Evolutionary conservation across 257 asterid genomes (phyloP).

Genomic region (Nicotiana paniculata): DNA sequence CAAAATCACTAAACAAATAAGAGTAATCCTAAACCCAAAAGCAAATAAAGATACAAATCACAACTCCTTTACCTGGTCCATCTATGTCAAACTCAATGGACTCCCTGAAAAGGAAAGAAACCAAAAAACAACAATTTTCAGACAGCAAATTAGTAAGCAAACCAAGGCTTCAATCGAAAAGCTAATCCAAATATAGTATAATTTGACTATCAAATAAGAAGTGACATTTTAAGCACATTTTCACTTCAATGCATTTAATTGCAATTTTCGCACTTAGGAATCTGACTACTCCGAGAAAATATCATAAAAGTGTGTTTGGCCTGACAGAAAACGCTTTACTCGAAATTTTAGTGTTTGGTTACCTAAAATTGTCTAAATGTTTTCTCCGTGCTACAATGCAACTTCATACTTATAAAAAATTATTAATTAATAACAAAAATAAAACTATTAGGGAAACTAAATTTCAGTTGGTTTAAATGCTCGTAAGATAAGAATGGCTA

Average conservation of each 20-base stretch:
- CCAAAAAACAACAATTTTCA: neutral
- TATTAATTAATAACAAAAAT: neutral
- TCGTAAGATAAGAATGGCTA: neutral
- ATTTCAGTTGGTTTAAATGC: neutral
- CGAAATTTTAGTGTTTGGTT: neutral
- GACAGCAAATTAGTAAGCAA: neutral
- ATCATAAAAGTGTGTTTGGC: too few species aligned
- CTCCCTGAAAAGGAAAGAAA: conserved; percentile 15
- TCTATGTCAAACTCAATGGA: conserved; percentile 26
- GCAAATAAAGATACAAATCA: neutral
- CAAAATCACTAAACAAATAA: conserved; percentile 13
- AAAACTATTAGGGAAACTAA: neutral
- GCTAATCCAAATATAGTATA: neutral
- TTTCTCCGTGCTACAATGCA: neutral
- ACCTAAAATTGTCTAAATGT: neutral
- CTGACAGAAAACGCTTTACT: neutral
- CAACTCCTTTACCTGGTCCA: conserved; percentile 70
- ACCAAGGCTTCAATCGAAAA: neutral
- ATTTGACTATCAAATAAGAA: neutral
- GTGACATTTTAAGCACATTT: neutral
- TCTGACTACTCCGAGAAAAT: too few species aligned
- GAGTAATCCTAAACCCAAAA: neutral
- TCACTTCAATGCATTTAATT: neutral
- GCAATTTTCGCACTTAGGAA: neutral
- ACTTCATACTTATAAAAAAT: neutral